A percentile compares a stretch with the other conserved stretches of the same genome.
Evolutionary conservation across 1,284 basidiomycete genomes (phyloP).

Genomic region (Polyporus tsugae): DNA sequence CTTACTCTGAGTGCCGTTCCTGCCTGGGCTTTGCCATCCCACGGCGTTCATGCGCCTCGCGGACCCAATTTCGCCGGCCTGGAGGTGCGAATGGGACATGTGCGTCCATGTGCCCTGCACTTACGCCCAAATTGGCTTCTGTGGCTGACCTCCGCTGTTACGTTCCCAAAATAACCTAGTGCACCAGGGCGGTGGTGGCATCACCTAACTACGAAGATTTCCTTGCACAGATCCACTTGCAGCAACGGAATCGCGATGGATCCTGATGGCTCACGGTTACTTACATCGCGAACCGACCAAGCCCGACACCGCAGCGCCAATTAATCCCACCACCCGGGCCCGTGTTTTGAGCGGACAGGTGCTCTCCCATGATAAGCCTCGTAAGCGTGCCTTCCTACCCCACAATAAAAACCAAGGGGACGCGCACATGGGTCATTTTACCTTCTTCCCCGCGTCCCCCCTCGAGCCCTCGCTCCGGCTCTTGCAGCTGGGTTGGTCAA

Average conservation of each 20-base stretch:
- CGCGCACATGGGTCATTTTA: conserved; percentile 7
- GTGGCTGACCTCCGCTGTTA: conserved; percentile 15
- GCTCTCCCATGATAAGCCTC: conserved; percentile 17
- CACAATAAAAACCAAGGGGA: conserved; percentile 32
- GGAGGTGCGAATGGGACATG: not conserved
- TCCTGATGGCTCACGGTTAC: no score
- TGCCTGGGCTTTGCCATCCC: not conserved
- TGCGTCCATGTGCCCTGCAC: conserved; percentile 8
- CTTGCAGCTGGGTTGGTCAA: conserved; percentile 27
- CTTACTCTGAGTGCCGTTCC: not conserved
- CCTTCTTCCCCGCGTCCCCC: not conserved
- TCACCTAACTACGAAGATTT: conserved; percentile 4
- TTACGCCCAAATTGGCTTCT: conserved; percentile 10
- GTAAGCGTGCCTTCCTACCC: conserved; percentile 16
- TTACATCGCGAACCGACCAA: conserved; percentile 6
- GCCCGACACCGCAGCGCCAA: conserved; percentile 20
- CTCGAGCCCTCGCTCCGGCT: conserved; percentile 1
- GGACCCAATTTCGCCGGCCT: conserved; percentile 11
- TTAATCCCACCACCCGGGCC: not conserved
- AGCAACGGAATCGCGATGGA: not conserved
- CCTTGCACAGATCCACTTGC: not conserved
- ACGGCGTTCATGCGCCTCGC: conserved; percentile 9
- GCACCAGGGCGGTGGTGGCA: not conserved
- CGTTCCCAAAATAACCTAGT: conserved; percentile 6
- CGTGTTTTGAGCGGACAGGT: not conserved